Conservation (phyloP, 2,329 filamentous ascomycete species). For the Ampelomyces quisqualis region DNA sequence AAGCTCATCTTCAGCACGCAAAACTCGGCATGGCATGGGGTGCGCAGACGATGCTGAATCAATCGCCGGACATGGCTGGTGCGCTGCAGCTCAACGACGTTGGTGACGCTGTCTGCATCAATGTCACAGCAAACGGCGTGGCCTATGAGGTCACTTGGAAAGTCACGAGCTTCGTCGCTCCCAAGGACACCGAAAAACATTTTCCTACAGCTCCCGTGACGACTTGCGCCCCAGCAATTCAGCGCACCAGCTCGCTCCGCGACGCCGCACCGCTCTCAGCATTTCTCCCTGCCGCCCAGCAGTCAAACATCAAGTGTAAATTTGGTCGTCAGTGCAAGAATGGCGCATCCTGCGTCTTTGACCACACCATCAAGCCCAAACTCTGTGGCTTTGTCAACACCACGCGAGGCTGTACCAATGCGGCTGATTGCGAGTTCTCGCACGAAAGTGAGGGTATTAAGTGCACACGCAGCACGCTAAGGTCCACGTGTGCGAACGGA, state of each 20-base stretch:
- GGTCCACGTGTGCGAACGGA: not conserved
- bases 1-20: not conserved
- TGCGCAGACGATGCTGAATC: not conserved
- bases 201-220: not conserved
- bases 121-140: not conserved
- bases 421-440: conserved; percentile 3
- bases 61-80: not conserved
- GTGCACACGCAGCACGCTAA: conserved; percentile 2
- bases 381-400: conserved; percentile 7
- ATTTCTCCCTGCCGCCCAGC: not conserved
- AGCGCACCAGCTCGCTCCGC: not conserved
- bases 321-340: conserved; percentile 7
- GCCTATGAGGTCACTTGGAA: conserved; percentile 2
- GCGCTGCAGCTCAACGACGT: not conserved
- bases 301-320: conserved; percentile 1
- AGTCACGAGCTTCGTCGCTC: not conserved
- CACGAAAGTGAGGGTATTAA: conserved; percentile 2
- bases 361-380: conserved; percentile 3
- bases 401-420: conserved; percentile 1
- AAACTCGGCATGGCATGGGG: not conserved
- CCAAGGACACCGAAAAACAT: not conserved
- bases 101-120: not conserved
- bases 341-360: conserved; percentile 1
- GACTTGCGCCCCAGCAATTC: not conserved
- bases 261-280: conserved; percentile 1